Evolutionary conservation across 805 yeast genomes (phyloP), one percentile per base, ranked within the genome.

Genomic region (Dipodascopsis uninucleata): DNA sequence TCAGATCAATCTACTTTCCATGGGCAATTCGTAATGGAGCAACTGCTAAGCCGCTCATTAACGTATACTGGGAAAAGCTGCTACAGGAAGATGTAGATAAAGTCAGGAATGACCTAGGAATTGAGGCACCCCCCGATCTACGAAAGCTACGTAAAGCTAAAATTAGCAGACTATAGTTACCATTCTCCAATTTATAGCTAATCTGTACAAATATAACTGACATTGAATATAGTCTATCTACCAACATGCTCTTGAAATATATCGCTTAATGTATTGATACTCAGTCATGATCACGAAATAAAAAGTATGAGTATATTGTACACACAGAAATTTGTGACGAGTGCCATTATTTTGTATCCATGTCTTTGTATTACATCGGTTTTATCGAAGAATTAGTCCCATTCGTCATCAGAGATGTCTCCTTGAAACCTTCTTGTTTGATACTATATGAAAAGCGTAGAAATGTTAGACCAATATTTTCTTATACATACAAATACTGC

Each of bases 41-140:
- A 41, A 71, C 77, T 44, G 76, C 87, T 40, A 80, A 81, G 58
- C 84, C 93, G 1, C 71, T 93, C 59, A 79, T 90, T 43, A 85
- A 86, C 61, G 88, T 90, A 0, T 86, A 85, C 61, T 90, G 98
- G 98, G 97, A 93, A 62, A 75, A 85, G 34, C 66, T 80, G 17
- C 69, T 93, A 56, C 85, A 81, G 21, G 71, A 71, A 50, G 90
- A 88, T 61, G 76, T 86, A 4, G 71, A 79, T 44, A 87, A 82
- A 58, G 67, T 93, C 36, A 77, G 96, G 58, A 55, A 58, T 4
- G 83, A 82, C 46, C 66, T 90, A 50, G 85, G 88, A 3, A 79
- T 90, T 40, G 80, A 77, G 47, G 74, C 74, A 45, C 96, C 96
- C 0, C 85, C 86, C 7, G 88, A 88, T 60, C 75, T 88, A 66